phyloP scores from a whole-genome alignment of 768 basidiomycete species.

The Mycena indigotica region DNA sequence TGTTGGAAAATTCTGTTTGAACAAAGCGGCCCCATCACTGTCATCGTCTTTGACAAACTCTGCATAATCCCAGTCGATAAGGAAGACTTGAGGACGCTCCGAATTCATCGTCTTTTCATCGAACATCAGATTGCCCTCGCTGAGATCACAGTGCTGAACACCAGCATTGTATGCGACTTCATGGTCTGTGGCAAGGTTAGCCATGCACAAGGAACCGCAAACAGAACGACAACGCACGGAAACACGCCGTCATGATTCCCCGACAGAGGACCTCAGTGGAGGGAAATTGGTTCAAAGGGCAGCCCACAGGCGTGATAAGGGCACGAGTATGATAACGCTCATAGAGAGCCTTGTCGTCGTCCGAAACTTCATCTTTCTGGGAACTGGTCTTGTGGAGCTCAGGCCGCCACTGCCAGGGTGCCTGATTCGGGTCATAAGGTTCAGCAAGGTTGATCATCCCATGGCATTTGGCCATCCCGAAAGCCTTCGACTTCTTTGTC shows the following conservation, averaged over 20 bases:
- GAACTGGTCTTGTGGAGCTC: background rate
- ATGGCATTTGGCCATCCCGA: slow-evolving; percentile 3
- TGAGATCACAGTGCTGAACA: slow-evolving; percentile 6
- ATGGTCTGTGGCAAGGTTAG: too few species aligned
- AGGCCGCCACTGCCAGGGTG: too few species aligned
- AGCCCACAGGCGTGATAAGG: slow-evolving; percentile 6
- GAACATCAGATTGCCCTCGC: slow-evolving; percentile 9
- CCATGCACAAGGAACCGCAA: too few species aligned
- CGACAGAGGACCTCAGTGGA: background rate
- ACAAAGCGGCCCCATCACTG: too few species aligned
- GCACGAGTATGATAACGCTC: slow-evolving; percentile 5
- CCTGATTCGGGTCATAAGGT: background rate
- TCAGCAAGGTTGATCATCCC: slow-evolving; percentile 4
- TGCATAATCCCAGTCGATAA: slow-evolving; percentile 12
- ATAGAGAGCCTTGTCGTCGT: background rate
- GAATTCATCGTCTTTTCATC: background rate
- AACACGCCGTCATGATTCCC: too few species aligned
- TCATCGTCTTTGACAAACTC: too few species aligned
- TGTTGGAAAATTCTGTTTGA: too few species aligned
- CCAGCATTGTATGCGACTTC: slow-evolving; percentile 3
- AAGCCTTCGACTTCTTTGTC: background rate
- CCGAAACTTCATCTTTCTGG: too few species aligned
- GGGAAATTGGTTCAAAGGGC: background rate
- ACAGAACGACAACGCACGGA: too few species aligned
- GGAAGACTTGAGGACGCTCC: background rate